Evolutionary conservation across 2,329 filamentous ascomycete genomes (phyloP), one percentile per base, ranked within the genome.

Genomic region (Colletotrichum tabaci): DNA sequence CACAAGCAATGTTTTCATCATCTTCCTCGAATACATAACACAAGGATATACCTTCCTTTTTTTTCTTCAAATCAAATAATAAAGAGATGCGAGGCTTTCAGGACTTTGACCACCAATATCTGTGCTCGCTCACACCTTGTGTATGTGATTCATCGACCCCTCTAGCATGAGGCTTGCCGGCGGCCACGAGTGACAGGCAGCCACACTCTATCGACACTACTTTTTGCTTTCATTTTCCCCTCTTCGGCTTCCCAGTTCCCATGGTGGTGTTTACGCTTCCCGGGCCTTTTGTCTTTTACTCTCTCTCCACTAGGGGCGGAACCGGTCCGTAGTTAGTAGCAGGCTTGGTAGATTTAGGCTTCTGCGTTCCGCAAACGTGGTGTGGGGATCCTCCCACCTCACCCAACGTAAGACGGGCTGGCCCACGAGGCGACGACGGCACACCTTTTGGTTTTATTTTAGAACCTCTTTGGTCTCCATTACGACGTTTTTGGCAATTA

Each of bases 1-100:
- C 23, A 58, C 44, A 53, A 49, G 30, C 35, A n/a, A 66, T 66
- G 53, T 58, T 58, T 52, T 58, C 52, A 66, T 69, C 53, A 66
- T 49, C 62, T 68, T 49, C 15, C n/a, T 16, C 15, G n/a, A 23
- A 49, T 15, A 18, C n/a, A 61, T 3, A 66, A 21, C 18, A 23
- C 35, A 16, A 38, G 13, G 15, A 23, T 52, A n/a, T 42, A 44
- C 23, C 52, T 23, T 52, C 46, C 21, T 52, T 52, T 61, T 16
- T 50, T 9, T 26, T 21, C 12, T 57, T 0, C 30, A 30, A 40
- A 42, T 0, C 6, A 30, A 40, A 42, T 7, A 35, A 30, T 16
- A 21, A 16, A 23, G 23, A 40, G 13, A 13, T 5, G 8, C 9
- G 2, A 50, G 16, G 35, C 13, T 44, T 44, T 21, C 9, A 66